Conservation (phyloP, 306 rosid genomes). For the Elaeagnus macrophylla region DNA sequence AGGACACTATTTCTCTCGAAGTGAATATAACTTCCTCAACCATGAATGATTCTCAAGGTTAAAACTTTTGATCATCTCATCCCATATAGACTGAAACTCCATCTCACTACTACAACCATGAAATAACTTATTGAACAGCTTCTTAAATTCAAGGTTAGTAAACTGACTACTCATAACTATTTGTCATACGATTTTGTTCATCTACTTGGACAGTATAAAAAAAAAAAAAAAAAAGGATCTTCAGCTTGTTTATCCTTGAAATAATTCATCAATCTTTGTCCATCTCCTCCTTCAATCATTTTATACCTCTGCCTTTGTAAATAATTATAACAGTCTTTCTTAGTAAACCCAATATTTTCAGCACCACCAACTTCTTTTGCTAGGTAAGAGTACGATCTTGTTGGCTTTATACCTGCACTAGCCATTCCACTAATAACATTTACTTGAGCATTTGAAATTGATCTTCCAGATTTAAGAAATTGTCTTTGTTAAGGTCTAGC, state of each 20-base stretch:
- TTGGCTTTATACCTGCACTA: neutral
- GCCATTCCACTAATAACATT: neutral
- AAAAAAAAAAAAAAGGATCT: neutral
- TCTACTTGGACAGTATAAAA: neutral
- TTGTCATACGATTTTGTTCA: neutral
- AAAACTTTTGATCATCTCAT: slow-evolving; percentile 3
- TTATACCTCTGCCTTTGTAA: neutral
- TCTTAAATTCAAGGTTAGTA: slow-evolving; percentile 7
- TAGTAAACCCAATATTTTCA: neutral
- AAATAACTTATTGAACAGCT: slow-evolving; percentile 6
- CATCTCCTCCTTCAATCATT: neutral
- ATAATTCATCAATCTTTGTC: neutral
- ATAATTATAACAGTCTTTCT: neutral
- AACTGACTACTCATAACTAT: neutral
- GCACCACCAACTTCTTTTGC: neutral
- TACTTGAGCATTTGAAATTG: neutral
- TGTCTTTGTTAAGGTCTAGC: neutral
- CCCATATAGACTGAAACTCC: slow-evolving; percentile 11
- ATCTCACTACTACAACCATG: neutral
- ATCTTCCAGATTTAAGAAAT: neutral
- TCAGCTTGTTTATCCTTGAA: too few relatives aligned
- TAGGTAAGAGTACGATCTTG: neutral
- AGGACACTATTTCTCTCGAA: slow-evolving; percentile 11
- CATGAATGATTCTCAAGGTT: slow-evolving; percentile 1
- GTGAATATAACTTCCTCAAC: slow-evolving; percentile 3